Evolutionary conservation across 1,284 basidiomycete genomes (phyloP).

Genomic region (Porodaedalea pini): DNA sequence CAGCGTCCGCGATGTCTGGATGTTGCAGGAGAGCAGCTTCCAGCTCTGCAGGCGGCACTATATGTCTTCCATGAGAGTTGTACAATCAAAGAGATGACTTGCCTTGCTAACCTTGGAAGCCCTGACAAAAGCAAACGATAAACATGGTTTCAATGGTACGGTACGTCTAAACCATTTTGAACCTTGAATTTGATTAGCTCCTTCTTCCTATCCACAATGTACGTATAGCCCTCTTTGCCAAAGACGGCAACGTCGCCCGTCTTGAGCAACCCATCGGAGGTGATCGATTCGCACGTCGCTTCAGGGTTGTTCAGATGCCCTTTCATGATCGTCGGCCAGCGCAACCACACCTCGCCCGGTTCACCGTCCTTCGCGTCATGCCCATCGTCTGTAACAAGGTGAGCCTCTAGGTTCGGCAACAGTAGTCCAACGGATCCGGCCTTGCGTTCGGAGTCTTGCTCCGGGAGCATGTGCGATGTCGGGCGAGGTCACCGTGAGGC

Average conservation of each 20-base stretch:
- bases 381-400: constrained; percentile 58
- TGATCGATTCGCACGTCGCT: constrained; percentile 67
- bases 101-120: constrained; percentile 50
- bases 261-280: constrained; percentile 76
- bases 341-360: constrained; percentile 78
- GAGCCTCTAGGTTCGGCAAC: constrained; percentile 75
- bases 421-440: constrained; percentile 69
- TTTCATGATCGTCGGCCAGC: constrained; percentile 81
- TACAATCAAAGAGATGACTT: not conserved
- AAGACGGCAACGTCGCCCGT: constrained; percentile 73
- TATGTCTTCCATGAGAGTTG: not conserved
- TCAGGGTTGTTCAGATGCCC: constrained; percentile 65
- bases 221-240: constrained; percentile 62
- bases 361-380: constrained; percentile 53
- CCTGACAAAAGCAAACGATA: constrained; percentile 33
- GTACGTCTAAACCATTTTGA: not conserved
- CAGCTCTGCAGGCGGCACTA: constrained; percentile 81
- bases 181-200: constrained; percentile 85
- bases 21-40: constrained; percentile 72
- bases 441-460: constrained; percentile 38
- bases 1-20: constrained; percentile 66
- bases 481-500: constrained; percentile 79
- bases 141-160: not conserved
- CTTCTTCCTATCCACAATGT: constrained; percentile 69
- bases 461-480: constrained; percentile 47